A percentile compares a stretch with the other conserved stretches of the same genome.
Evolutionary conservation across 2,329 filamentous ascomycete genomes (phyloP).

Genomic region (Claviceps sorghi): DNA sequence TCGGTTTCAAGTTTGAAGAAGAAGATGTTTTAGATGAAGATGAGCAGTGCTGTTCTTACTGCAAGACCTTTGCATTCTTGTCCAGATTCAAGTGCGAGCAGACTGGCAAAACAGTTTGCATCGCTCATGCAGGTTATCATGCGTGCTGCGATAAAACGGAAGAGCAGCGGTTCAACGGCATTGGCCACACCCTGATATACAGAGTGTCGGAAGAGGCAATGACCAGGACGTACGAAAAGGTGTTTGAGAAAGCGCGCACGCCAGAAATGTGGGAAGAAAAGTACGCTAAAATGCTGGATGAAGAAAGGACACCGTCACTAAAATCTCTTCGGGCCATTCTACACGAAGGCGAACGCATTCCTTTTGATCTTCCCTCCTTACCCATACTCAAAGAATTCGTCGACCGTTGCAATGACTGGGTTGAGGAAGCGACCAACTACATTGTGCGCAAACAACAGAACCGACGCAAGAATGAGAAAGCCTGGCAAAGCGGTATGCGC

Average conservation of each 20-base stretch:
- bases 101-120: slow-evolving; percentile 67
- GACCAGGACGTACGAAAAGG: slow-evolving; percentile 51
- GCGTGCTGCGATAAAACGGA: slow-evolving; percentile 64
- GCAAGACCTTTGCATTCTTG: slow-evolving; percentile 83
- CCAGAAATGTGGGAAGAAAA: slow-evolving; percentile 87
- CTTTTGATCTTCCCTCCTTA: slow-evolving; percentile 73
- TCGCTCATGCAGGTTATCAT: slow-evolving; percentile 65
- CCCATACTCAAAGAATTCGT: slow-evolving; percentile 76
- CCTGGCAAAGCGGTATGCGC: slow-evolving; percentile 58
- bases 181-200: slow-evolving; percentile 61
- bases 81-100: slow-evolving; percentile 78
- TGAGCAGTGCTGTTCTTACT: slow-evolving; percentile 83
- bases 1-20: slow-evolving; percentile 52
- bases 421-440: slow-evolving; percentile 91
- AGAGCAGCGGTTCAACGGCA: slow-evolving; percentile 50
- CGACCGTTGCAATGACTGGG: slow-evolving; percentile 92
- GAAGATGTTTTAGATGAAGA: slow-evolving; percentile 77
- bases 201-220: slow-evolving; percentile 63
- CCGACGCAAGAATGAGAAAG: slow-evolving; percentile 84
- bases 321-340: slow-evolving; percentile 74
- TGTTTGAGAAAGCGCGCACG: slow-evolving; percentile 71
- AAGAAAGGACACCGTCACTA: slow-evolving; percentile 70
- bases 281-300: slow-evolving; percentile 68
- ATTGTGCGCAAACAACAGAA: slow-evolving; percentile 96
- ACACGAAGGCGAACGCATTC: slow-evolving; percentile 90